Evolutionary conservation across 768 basidiomycete genomes (phyloP).

Genomic region (Stropharia rugosoannulata): DNA sequence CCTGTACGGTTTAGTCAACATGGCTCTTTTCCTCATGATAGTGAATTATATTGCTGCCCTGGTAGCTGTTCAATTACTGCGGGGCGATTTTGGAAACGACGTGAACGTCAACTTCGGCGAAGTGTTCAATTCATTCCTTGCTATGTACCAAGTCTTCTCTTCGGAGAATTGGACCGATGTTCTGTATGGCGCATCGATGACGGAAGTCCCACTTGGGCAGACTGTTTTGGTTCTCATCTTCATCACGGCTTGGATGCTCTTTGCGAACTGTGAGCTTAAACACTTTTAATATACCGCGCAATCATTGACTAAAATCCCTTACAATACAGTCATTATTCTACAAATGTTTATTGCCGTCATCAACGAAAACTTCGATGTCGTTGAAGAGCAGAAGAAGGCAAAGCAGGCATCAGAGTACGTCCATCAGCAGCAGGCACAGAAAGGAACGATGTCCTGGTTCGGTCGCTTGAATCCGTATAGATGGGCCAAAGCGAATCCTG

Average conservation of each 20-base stretch:
- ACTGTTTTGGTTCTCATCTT: slow-evolving; percentile 70
- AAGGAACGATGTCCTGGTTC: slow-evolving; percentile 62
- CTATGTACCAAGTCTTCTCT: slow-evolving; percentile 86
- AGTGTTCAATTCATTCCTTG: slow-evolving; percentile 82
- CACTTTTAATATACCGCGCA: neutral
- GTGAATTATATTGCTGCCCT: slow-evolving; percentile 87
- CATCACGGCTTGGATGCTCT: slow-evolving; percentile 81
- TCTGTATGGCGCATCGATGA: slow-evolving; percentile 57
- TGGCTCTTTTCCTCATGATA: slow-evolving; percentile 86
- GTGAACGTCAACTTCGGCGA: slow-evolving; percentile 74
- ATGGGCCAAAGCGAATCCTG: slow-evolving; percentile 75
- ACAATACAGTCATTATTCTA: slow-evolving; percentile 71
- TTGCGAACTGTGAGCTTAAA: slow-evolving; percentile 79
- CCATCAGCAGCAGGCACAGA: slow-evolving; percentile 53
- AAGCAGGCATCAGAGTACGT: slow-evolving; percentile 76
- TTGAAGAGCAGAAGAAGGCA: slow-evolving; percentile 85
- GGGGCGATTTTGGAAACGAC: slow-evolving; percentile 68
- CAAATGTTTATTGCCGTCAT: slow-evolving; percentile 98
- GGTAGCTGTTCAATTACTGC: slow-evolving; percentile 78
- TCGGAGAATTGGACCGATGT: slow-evolving; percentile 94
- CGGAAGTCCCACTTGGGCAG: slow-evolving; percentile 68
- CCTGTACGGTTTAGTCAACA: slow-evolving; percentile 87
- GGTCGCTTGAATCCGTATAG: slow-evolving; percentile 83
- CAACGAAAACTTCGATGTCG: slow-evolving; percentile 92
- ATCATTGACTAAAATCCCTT: neutral